phyloP scores from a whole-genome alignment of 2,329 filamentous ascomycete genomes.

The Colletotrichum lupini region DNA sequence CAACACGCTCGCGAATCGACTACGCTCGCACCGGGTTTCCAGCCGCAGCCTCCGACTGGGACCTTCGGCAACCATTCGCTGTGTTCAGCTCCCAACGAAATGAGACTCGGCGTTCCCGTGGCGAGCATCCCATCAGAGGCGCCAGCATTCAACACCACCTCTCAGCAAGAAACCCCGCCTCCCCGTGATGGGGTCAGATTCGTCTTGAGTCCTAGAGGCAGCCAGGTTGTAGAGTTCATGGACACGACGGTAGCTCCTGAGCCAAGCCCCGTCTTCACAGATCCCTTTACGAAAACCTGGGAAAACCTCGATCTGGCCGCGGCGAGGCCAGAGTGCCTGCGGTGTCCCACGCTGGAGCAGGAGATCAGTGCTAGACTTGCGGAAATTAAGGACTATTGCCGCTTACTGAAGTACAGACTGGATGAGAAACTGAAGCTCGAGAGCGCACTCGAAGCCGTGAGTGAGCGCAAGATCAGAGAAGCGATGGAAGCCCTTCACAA shows the following conservation, averaged over 20 bases:
- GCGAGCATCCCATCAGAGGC: not conserved
- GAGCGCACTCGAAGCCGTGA: not conserved
- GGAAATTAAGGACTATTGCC: not conserved
- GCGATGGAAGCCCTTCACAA: slow-evolving; percentile 11
- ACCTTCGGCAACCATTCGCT: not conserved
- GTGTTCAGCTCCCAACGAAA: not conserved
- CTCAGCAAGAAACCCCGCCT: not conserved
- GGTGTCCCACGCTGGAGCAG: not conserved
- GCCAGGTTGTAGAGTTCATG: not conserved
- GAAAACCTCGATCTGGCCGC: not conserved
- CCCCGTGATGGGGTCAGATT: not conserved
- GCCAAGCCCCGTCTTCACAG: not conserved
- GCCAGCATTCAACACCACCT: not conserved
- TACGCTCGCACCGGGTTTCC: not conserved
- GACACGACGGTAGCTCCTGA: not conserved
- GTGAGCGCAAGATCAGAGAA: not conserved
- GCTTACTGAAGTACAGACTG: not conserved
- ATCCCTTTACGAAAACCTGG: not conserved
- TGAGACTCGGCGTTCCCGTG: not conserved
- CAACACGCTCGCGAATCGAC: not conserved
- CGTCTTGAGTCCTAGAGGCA: not conserved
- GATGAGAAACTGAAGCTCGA: not conserved
- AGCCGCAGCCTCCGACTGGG: not conserved
- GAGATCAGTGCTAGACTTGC: not conserved
- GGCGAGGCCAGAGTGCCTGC: not conserved